A percentile compares a stretch with the other conserved stretches of the same genome.
Conservation (phyloP, 2,329 filamentous ascomycete species). For the Calonectria naviculata region DNA sequence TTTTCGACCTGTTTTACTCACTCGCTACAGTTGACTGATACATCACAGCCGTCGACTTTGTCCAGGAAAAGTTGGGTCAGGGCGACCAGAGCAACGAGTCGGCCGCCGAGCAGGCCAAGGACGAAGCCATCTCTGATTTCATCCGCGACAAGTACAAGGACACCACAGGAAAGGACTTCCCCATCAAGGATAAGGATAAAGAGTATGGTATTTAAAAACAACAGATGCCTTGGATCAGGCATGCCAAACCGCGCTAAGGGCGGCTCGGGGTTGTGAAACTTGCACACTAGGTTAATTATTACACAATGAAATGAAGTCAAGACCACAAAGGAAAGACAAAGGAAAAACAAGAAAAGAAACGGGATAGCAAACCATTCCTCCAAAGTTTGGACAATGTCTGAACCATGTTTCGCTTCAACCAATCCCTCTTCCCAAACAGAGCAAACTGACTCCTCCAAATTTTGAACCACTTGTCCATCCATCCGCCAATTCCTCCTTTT, state of each 20-base stretch:
- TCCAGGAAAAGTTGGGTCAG: conserved; percentile 80
- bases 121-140: conserved; percentile 80
- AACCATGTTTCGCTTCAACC: too few relatives aligned
- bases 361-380: too few relatives aligned
- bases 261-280: background rate
- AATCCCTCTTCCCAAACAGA: too few relatives aligned
- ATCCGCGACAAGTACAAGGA: conserved; percentile 78
- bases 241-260: background rate
- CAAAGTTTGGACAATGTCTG: too few relatives aligned
- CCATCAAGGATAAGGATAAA: conserved; percentile 75
- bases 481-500: too few relatives aligned
- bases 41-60: conserved; percentile 74
- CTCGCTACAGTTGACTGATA: background rate
- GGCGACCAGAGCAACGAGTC: conserved; percentile 78
- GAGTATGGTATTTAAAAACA: conserved; percentile 43
- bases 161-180: conserved; percentile 74
- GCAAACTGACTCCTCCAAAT: too few relatives aligned
- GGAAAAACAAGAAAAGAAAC: background rate
- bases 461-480: too few relatives aligned
- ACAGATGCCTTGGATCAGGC: background rate
- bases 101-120: conserved; percentile 85
- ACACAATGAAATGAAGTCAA: background rate
- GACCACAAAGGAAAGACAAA: background rate
- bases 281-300: background rate
- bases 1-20: background rate